Percentiles rank a stretch among this genome's conserved stretches.
Evolutionary conservation across 1,284 basidiomycete genomes (phyloP).

Genomic region (Stygiomarasmius scandens): DNA sequence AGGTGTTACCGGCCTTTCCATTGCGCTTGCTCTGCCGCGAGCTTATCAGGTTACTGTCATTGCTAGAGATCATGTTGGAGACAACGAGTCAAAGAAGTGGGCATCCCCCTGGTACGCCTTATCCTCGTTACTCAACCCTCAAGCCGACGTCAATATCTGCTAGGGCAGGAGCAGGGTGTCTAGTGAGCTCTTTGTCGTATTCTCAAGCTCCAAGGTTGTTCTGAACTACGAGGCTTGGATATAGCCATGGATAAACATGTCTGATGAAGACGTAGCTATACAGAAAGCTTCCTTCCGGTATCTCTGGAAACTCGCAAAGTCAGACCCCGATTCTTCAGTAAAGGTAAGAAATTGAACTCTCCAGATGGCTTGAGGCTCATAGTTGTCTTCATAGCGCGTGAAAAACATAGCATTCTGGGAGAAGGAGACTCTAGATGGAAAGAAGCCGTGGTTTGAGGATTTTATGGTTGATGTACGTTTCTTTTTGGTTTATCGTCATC

Average conservation of each 20-base stretch:
- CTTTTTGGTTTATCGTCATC: too few relatives aligned
- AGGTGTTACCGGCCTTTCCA: slow-evolving; percentile 10
- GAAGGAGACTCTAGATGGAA: background rate
- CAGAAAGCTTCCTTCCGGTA: slow-evolving; percentile 11
- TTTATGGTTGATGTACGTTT: slow-evolving; percentile 10
- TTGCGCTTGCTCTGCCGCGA: slow-evolving; percentile 10
- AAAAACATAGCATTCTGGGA: slow-evolving; percentile 7
- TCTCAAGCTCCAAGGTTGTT: too few relatives aligned
- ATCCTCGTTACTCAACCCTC: background rate
- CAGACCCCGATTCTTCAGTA: slow-evolving; percentile 9
- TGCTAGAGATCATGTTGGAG: slow-evolving; percentile 11
- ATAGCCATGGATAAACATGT: slow-evolving; percentile 7
- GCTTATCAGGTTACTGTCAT: slow-evolving; percentile 10
- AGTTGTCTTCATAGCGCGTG: background rate
- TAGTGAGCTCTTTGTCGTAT: background rate
- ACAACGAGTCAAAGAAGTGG: slow-evolving; percentile 12
- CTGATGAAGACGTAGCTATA: slow-evolving; percentile 6
- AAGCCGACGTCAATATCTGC: background rate
- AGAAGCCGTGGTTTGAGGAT: slow-evolving; percentile 7
- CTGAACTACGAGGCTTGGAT: too few relatives aligned
- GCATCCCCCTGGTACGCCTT: slow-evolving; percentile 10
- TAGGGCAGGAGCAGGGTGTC: slow-evolving; percentile 13
- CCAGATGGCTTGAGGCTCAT: too few relatives aligned
- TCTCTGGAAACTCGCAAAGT: slow-evolving; percentile 11
- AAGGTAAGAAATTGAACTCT: background rate